Percentiles rank a stretch among this genome's conserved stretches.
Evolutionary conservation across 2,329 filamentous ascomycete genomes (phyloP).

Genomic region (Xylaria sp.): DNA sequence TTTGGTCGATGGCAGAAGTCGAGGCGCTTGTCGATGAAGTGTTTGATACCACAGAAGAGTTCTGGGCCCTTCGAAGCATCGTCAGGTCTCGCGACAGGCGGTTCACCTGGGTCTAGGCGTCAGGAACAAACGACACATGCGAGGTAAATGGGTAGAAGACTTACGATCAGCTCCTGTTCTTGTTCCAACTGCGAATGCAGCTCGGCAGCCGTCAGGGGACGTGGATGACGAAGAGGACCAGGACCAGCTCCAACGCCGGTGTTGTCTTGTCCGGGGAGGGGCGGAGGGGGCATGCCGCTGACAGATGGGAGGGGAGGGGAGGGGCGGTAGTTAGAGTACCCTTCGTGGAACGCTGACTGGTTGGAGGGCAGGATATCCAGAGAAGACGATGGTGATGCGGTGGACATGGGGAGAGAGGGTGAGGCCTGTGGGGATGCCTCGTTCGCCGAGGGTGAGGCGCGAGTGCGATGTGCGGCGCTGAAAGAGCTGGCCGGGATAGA

Average conservation of each 20-base stretch:
- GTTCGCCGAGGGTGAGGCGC: slow-evolving; percentile 55
- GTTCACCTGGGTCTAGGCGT: slow-evolving; percentile 73
- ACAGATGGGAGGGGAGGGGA: slow-evolving; percentile 42
- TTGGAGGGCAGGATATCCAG: slow-evolving; percentile 67
- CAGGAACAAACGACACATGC: background rate
- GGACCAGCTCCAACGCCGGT: slow-evolving; percentile 65
- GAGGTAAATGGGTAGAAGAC: slow-evolving; percentile 59
- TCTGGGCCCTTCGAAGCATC: slow-evolving; percentile 77
- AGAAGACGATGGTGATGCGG: slow-evolving; percentile 38
- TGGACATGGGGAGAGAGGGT: background rate
- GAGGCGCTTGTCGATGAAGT: slow-evolving; percentile 68
- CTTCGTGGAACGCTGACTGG: slow-evolving; percentile 57
- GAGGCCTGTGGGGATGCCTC: slow-evolving; percentile 40
- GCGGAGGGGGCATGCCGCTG: slow-evolving; percentile 44
- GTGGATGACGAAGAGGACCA: slow-evolving; percentile 84
- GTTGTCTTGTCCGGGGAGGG: slow-evolving; percentile 48
- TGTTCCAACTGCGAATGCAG: slow-evolving; percentile 91
- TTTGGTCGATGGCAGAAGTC: slow-evolving; percentile 58
- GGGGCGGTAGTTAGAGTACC: slow-evolving; percentile 50
- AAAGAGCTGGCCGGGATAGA: slow-evolving; percentile 63
- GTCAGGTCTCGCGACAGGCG: slow-evolving; percentile 89
- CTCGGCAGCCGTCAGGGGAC: slow-evolving; percentile 87
- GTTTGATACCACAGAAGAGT: slow-evolving; percentile 73
- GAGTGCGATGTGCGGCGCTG: slow-evolving; percentile 55
- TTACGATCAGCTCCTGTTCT: slow-evolving; percentile 84